Evolutionary conservation across 73 alveolate species (phyloP), one percentile per base, ranked within the genome.

Genomic region (Stentor roeselii): DNA sequence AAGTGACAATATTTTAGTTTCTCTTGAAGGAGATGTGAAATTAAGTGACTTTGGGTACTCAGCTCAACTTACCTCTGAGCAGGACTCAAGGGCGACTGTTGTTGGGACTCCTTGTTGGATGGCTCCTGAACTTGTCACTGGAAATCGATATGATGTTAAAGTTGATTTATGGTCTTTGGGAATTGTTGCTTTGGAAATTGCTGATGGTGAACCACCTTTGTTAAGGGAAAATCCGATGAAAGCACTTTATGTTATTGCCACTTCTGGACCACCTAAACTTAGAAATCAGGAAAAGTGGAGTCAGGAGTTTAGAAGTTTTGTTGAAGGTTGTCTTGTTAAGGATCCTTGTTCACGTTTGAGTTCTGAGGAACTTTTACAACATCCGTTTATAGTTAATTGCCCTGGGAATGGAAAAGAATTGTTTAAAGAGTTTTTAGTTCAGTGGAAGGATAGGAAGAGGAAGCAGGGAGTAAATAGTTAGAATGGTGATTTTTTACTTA

Each of bases 101-200:
- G 96, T 94, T 3, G 98, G 98, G 0, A 94, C 96, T 59, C 41
- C 93, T 59, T 90, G 96, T 78, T 94, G 97, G 96, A 94, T 94
- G 97, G 97, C 98, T 3, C 98, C 98, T 3, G 98, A 94, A 88
- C 82, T 94, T 2, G 90, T 92, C 14, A 86, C 60, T 84, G 96
- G 94, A 30, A 75, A 61, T 6, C 21, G 38, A 14, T 93, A 93
- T 88, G 84, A 75, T 36, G 91, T 84, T 76, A 93, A 90, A 87
- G 95, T 93, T 11, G 98, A 93, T 77, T 82, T 93, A 36, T 93
- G 98, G 96, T 78, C 92, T 82, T 77, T 91, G 42, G 98, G 98
- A 3, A 93, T 93, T 37, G 89, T 92, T 15, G 90, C 92, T 21
- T 77, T 93, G 14, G 98, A 93, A 88, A 78, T 93, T 3, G 90